Base-by-base conservation (phyloP, 495 filamentous ascomycete species). In the Bombardia bombarda region DNA sequence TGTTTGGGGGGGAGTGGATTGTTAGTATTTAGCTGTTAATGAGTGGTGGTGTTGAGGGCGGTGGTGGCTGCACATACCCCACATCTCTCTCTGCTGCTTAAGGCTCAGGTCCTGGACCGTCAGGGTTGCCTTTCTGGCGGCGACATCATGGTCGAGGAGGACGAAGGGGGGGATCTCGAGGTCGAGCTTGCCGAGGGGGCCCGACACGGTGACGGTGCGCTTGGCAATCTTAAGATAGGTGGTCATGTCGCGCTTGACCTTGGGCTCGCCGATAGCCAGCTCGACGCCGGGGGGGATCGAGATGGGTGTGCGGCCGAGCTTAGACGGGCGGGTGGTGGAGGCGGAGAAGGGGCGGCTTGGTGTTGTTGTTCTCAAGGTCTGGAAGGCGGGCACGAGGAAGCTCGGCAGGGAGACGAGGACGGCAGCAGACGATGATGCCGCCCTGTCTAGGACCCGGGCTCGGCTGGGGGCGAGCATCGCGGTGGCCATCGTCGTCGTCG, bases 81-180 rank as follows among this genome's bases (percentile, higher is more conserved):
- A 98, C 90, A 97, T 97, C 63, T 84, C 90, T 57, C 86, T 78
- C 66, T 98, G 92, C 39, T 84, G 73, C 55, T 81, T 77, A 19
- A 78, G 49, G 5, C 71, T 52, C 8, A 60, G 53, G 62, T 96
- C 75, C 46, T 78, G 50, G 12, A 96, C 71, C 24, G 69, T 78
- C 39, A 98, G 57, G 7, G 65, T 73, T 8, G 80, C 80, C 55
- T 80, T 85, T 32, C 72, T 65, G 18, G 67, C 55, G 7, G 68
- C 62, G 26, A 69, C 63, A 53, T 92, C 81, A 30, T 82, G 73
- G 44, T 77, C 68, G 37, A 95, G 71, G 14, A 67, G 79, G 47
- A 97, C 64, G 30, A 62, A 97, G 1, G 77, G 66, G 31, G 86
- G 88, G 13, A 95, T 66, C 13, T 72, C 67, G 50, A 94, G 67